phyloP scores from a whole-genome alignment of 306 rosid species.

The Cicer judaicum region DNA sequence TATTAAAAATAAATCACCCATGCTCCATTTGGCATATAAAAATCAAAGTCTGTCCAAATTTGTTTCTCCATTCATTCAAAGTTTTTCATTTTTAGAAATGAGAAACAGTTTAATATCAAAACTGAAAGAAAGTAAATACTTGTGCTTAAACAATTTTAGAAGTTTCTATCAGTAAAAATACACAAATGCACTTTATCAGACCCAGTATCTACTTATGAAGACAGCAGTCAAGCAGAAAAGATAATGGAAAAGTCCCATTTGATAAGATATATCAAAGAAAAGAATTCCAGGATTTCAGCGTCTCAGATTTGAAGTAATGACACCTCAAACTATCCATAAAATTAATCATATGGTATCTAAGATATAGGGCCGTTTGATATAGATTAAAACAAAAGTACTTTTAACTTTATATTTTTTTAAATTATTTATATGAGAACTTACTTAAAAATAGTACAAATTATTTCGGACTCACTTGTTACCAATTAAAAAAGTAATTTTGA shows the following conservation, averaged over 20 bases:
- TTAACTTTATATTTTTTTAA: too few relatives aligned
- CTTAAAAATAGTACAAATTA: too few relatives aligned
- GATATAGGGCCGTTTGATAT: background rate
- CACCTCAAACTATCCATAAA: slow-evolving; percentile 34
- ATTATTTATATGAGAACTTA: too few relatives aligned
- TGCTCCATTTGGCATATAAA: background rate
- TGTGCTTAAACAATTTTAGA: background rate
- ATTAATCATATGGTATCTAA: slow-evolving; percentile 14
- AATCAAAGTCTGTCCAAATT: background rate
- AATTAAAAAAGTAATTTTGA: too few relatives aligned
- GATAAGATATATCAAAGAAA: slow-evolving; percentile 35
- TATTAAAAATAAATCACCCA: slow-evolving; percentile 10
- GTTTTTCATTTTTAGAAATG: background rate
- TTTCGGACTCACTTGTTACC: too few relatives aligned
- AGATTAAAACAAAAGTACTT: too few relatives aligned
- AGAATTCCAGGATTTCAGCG: slow-evolving; percentile 23
- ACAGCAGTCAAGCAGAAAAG: slow-evolving; percentile 34
- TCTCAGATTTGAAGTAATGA: slow-evolving; percentile 18
- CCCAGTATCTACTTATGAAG: slow-evolving; percentile 25
- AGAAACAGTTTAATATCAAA: slow-evolving; percentile 27
- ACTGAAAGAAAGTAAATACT: slow-evolving; percentile 26
- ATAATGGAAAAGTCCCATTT: slow-evolving; percentile 11
- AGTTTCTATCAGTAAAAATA: slow-evolving; percentile 18
- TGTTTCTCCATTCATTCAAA: background rate
- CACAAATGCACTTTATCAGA: slow-evolving; percentile 5